Percentiles rank a stretch among this genome's conserved stretches.
These are phyloP conservation scores for Fomes fomentarius DNA, from an alignment of 1,284 basidiomycete genomes.

Conservation along the genomic window DNA sequence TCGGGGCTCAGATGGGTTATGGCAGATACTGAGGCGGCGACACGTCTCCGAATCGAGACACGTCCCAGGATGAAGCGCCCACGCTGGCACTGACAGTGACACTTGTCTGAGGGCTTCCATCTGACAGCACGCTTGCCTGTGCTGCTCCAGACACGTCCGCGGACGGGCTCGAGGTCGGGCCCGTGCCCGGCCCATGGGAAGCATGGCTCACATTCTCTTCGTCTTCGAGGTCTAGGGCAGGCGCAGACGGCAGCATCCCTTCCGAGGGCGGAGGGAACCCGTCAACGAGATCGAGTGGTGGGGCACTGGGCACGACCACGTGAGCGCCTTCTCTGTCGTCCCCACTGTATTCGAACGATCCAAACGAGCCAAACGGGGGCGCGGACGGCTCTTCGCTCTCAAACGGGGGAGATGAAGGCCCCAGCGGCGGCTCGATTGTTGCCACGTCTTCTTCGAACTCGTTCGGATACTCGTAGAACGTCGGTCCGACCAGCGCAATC, in stretches of 20 bases:
- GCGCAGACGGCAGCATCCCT: constrained; percentile 14
- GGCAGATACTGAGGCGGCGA: constrained; percentile 21
- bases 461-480: constrained; percentile 36
- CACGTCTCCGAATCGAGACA: neutral
- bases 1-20: constrained; percentile 3
- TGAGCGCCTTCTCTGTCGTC: neutral
- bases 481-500: constrained; percentile 27
- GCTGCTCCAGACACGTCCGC: constrained; percentile 2
- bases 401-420: constrained; percentile 32
- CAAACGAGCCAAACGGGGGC: constrained; percentile 28
- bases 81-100: neutral
- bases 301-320: constrained; percentile 18
- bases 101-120: too few relatives aligned
- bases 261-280: neutral
- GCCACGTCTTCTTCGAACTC: constrained; percentile 35
- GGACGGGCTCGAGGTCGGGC: neutral
- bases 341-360: too few relatives aligned
- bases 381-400: constrained; percentile 27
- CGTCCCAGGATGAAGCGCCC: too few relatives aligned
- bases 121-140: constrained; percentile 5
- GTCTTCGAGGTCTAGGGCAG: constrained; percentile 9
- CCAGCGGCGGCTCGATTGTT: constrained; percentile 22
- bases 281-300: constrained; percentile 16
- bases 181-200: neutral
- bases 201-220: too few relatives aligned